A percentile compares a stretch with the other conserved stretches of the same genome.
Evolutionary conservation across 805 yeast species (phyloP).

Genomic region (Hanseniaspora lachancei): DNA sequence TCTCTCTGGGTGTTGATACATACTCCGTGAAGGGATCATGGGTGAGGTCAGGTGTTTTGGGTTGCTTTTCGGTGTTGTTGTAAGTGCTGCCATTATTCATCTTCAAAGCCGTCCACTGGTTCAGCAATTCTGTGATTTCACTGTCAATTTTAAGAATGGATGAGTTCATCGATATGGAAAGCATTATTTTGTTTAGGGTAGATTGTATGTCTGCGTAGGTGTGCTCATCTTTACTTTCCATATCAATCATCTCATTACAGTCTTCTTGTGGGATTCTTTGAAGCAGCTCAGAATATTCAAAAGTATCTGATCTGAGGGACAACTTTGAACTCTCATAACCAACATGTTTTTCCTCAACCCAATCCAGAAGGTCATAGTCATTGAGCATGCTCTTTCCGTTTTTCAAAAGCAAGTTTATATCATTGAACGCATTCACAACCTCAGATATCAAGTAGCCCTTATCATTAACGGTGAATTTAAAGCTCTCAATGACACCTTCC

Average conservation of each 20-base stretch:
- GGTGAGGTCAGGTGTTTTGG: not conserved
- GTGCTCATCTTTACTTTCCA: not conserved
- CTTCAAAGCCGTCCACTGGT: constrained; percentile 4
- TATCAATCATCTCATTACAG: not conserved
- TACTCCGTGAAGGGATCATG: not conserved
- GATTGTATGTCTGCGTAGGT: not conserved
- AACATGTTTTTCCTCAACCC: not conserved
- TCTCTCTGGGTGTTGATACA: not conserved
- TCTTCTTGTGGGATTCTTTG: constrained; percentile 1
- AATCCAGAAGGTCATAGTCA: not conserved
- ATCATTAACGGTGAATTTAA: not conserved
- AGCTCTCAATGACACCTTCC: not conserved
- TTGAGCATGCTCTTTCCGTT: constrained; percentile 3
- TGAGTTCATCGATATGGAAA: not conserved
- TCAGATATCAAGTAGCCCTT: not conserved
- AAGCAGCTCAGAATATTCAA: constrained; percentile 8
- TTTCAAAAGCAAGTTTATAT: not conserved
- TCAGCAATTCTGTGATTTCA: not conserved
- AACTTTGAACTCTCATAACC: not conserved
- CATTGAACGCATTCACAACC: not conserved
- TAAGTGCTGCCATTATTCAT: not conserved
- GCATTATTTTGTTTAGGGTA: not conserved
- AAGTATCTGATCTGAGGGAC: not conserved
- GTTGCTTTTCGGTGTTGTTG: not conserved
- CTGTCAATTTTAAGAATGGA: not conserved